A percentile compares a stretch with the other conserved stretches of the same genome.
phyloP scores from a whole-genome alignment of 129 eudicot genomes.

The Apium graveolens region DNA sequence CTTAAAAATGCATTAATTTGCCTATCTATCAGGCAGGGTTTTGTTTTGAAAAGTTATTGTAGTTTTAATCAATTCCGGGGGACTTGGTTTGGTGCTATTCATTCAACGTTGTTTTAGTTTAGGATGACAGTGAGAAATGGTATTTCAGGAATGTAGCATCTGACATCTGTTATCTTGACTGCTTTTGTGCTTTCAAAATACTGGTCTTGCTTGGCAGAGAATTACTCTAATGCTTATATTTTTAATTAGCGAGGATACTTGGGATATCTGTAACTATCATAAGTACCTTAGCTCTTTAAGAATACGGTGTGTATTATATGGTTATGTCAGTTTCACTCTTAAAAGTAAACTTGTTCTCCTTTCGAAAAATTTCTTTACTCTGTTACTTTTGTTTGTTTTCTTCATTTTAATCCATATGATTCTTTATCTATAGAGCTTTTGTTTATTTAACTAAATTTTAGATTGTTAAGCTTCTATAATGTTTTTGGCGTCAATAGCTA shows the following conservation, averaged over 20 bases:
- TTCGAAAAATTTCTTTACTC: too few relatives aligned
- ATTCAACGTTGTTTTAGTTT: not conserved
- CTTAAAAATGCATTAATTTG: not conserved
- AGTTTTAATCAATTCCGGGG: not conserved
- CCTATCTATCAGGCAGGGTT: not conserved
- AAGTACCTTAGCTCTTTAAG: not conserved
- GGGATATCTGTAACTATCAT: not conserved
- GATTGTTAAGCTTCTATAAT: not conserved
- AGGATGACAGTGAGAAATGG: not conserved
- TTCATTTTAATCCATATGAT: not conserved
- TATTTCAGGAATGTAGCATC: not conserved
- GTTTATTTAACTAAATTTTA: not conserved
- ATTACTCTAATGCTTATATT: not conserved
- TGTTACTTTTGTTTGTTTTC: not conserved
- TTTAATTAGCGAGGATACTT: not conserved
- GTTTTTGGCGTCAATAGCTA: not conserved
- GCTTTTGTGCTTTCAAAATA: not conserved
- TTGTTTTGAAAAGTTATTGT: not conserved
- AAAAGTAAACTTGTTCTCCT: too few relatives aligned
- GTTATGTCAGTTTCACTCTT: too few relatives aligned
- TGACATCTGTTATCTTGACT: not conserved
- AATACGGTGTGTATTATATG: not conserved
- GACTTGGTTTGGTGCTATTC: not conserved
- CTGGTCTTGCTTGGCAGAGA: too few relatives aligned
- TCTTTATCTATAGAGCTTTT: not conserved